These are phyloP conservation scores for Rhododendron ferrugineum DNA, from an alignment of 148 eudicot genomes.

Conservation along the genomic window DNA sequence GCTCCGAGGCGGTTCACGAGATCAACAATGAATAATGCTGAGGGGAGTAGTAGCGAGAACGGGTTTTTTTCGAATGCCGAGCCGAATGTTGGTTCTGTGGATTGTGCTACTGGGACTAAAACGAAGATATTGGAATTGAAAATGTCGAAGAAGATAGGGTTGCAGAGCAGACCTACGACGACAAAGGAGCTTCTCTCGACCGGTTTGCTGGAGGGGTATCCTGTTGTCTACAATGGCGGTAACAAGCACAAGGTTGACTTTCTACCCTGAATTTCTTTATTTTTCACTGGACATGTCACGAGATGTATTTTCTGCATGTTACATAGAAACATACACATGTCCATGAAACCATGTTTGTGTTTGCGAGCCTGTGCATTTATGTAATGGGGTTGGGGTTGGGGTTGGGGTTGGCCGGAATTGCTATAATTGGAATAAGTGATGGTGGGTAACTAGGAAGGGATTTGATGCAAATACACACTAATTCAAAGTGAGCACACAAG, in stretches of 20 bases:
- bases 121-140: constrained; percentile 46
- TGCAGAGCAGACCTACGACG: constrained; percentile 37
- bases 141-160: constrained; percentile 47
- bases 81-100: constrained; percentile 13
- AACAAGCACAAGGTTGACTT: constrained; percentile 45
- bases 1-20: constrained; percentile 40
- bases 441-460: background rate
- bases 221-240: constrained; percentile 71
- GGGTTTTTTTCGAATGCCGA: constrained; percentile 22
- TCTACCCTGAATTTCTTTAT: background rate
- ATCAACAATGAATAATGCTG: constrained; percentile 32
- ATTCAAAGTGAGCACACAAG: background rate
- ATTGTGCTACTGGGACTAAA: constrained; percentile 26
- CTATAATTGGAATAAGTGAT: background rate
- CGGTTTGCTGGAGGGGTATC: constrained; percentile 82
- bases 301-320: background rate
- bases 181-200: constrained; percentile 71
- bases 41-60: constrained; percentile 21
- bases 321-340: background rate
- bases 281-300: constrained; percentile 1
- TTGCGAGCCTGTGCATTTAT: background rate
- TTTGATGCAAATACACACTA: background rate
- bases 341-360: background rate
- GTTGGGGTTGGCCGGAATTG: background rate
- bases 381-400: background rate